These are phyloP conservation scores for Fusarium sp. DNA, from an alignment of 2,329 filamentous ascomycete genomes.

Conservation along the genomic window DNA sequence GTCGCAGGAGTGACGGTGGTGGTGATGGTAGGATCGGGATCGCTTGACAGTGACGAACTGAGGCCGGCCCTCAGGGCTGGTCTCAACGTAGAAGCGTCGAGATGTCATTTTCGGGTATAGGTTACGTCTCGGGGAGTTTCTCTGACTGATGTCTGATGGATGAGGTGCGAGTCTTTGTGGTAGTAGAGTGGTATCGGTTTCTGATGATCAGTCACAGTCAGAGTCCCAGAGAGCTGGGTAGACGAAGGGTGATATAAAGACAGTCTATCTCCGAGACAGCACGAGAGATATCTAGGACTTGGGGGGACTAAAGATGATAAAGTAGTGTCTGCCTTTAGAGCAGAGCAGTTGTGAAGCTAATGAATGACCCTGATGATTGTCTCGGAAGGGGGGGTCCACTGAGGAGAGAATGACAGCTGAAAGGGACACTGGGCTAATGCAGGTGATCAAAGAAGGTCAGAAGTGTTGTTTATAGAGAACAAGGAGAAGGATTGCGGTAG, in stretches of 20 bases:
- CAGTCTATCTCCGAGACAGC: constrained; percentile 4
- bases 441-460: constrained; percentile 45
- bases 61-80: constrained; percentile 45
- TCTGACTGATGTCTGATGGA: not conserved
- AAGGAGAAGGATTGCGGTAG: constrained; percentile 1
- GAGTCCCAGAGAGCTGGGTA: constrained; percentile 1
- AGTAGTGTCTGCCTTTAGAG: constrained; percentile 18
- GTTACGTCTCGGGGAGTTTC: not conserved
- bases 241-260: constrained; percentile 15
- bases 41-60: constrained; percentile 55
- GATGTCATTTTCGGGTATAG: constrained; percentile 44
- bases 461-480: constrained; percentile 14
- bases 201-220: not conserved
- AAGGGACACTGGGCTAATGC: constrained; percentile 37
- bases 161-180: not conserved
- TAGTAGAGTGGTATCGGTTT: not conserved
- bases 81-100: constrained; percentile 51
- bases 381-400: constrained; percentile 25
- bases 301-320: constrained; percentile 10
- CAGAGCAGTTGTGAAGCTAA: constrained; percentile 8
- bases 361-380: constrained; percentile 38
- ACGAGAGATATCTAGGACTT: constrained; percentile 3
- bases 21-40: constrained; percentile 50
- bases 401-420: constrained; percentile 36
- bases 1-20: constrained; percentile 47